phyloP scores from a whole-genome alignment of 176 grass and related monocot genomes.

The Oryza meridionalis region DNA sequence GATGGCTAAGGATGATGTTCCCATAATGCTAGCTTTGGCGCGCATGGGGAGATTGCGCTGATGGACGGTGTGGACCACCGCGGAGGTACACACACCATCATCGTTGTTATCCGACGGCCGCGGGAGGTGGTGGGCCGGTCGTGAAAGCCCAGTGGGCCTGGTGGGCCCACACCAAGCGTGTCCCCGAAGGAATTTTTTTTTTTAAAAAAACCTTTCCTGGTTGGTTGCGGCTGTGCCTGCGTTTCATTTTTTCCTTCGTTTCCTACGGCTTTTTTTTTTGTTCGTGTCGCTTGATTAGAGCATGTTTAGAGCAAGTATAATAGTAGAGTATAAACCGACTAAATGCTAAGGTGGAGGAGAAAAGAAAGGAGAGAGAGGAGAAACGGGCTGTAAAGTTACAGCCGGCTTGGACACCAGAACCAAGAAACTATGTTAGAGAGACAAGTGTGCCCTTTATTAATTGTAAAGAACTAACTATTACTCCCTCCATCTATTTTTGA shows the following conservation, averaged over 20 bases:
- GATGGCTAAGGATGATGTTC: background rate
- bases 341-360: no score
- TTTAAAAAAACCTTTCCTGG: background rate
- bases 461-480: no score
- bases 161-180: background rate
- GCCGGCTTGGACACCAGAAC: no score
- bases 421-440: no score
- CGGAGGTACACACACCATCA: background rate
- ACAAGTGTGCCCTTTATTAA: no score
- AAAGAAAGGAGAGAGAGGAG: no score
- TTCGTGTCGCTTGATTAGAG: background rate
- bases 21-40: background rate
- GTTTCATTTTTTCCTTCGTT: background rate
- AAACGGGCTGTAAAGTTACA: no score
- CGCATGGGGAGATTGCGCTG: background rate
- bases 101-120: background rate
- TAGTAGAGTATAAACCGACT: no score
- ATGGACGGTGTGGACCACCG: background rate
- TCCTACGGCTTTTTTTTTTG: no score
- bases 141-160: constrained; percentile 32
- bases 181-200: background rate
- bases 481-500: no score
- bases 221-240: background rate
- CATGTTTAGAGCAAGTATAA: no score
- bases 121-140: background rate